A percentile compares a stretch with the other conserved stretches of the same genome.
Conservation (phyloP, 148 eudicot genomes). For the Chenopodium album region DNA sequence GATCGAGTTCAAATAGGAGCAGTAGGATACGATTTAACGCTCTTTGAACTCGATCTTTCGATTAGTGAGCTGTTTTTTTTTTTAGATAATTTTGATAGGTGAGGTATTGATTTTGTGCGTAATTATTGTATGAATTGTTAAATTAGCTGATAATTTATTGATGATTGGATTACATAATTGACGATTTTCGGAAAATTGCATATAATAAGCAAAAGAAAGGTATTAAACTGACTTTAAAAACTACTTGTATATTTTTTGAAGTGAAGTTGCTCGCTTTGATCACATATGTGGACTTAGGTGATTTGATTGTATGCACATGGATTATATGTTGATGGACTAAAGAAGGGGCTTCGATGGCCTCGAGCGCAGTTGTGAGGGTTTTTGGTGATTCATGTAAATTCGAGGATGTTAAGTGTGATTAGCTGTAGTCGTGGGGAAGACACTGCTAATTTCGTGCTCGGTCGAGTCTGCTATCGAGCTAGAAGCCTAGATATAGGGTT, state of each 20-base stretch:
- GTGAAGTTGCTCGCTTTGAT: background rate
- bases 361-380: background rate
- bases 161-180: background rate
- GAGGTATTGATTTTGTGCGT: background rate
- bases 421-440: background rate
- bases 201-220: background rate
- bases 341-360: background rate
- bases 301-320: background rate
- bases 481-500: background rate
- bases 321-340: background rate
- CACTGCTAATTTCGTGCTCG: too few species aligned
- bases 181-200: background rate
- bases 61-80: background rate
- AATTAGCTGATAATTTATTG: background rate
- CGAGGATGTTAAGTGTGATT: background rate
- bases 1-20: background rate
- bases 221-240: too few species aligned
- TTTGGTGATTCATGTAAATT: background rate
- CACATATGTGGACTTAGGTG: background rate
- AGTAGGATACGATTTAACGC: background rate
- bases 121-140: background rate
- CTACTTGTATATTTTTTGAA: too few species aligned
- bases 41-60: background rate
- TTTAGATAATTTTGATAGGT: too few species aligned
- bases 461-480: background rate